Evolutionary conservation across 2,329 filamentous ascomycete genomes (phyloP).

Genomic region (Diaporthe sp.): DNA sequence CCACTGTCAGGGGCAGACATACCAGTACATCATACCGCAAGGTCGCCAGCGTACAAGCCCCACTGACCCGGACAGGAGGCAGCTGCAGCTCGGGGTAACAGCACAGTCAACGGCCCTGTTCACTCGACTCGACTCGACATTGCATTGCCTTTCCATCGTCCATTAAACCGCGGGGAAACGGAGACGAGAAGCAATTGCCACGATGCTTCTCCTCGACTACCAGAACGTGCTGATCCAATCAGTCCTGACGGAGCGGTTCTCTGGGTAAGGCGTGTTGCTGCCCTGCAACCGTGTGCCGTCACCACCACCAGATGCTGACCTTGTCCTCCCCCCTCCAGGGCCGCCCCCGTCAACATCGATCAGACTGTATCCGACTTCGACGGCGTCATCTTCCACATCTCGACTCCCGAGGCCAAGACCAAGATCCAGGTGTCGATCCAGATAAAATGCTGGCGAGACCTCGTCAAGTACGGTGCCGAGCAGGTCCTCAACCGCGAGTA

Average conservation of each 20-base stretch:
- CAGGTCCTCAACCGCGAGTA: conserved; percentile 95
- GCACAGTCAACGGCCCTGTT: conserved; percentile 12
- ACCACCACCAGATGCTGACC: conserved; percentile 38
- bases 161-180: conserved; percentile 31
- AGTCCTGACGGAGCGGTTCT: conserved; percentile 94
- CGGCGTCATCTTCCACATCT: conserved; percentile 98
- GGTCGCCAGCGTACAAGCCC: conserved; percentile 12
- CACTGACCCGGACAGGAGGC: conserved; percentile 30
- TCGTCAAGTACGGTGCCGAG: conserved; percentile 93
- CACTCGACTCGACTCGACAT: conserved; percentile 28
- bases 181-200: conserved; percentile 51
- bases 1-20: conserved; percentile 1
- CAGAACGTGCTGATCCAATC: conserved; percentile 99
- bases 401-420: conserved; percentile 92
- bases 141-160: conserved; percentile 2
- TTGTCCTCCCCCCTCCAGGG: conserved; percentile 66
- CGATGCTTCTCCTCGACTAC: conserved; percentile 95
- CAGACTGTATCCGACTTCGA: conserved; percentile 99
- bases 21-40: conserved; percentile 25
- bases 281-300: neutral
- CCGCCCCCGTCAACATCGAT: conserved; percentile 89
- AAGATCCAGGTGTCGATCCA: conserved; percentile 95
- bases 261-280: conserved; percentile 71
- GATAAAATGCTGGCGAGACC: conserved; percentile 94
- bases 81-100: conserved; percentile 32